These are phyloP conservation scores for Leptographium radiaticola DNA, from an alignment of 2,329 filamentous ascomycete species.

Conservation along the genomic window DNA sequence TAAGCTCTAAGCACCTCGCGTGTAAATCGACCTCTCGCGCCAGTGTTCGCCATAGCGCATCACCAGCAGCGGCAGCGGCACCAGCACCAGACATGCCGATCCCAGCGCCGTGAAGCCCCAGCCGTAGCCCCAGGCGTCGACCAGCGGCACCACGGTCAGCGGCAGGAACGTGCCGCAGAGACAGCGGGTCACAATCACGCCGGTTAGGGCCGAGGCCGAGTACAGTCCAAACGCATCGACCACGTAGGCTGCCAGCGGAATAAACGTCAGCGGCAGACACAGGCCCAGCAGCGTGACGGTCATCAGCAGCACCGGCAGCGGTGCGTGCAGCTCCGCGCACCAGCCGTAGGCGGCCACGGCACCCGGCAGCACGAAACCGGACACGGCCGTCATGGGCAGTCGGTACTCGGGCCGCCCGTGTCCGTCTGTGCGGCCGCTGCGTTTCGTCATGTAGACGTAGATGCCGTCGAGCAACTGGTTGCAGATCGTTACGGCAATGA, in stretches of 20 bases:
- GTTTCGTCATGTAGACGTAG: conserved; percentile 31
- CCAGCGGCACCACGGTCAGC: conserved; percentile 33
- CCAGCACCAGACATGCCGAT: conserved; percentile 25
- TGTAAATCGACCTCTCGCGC: conserved; percentile 37
- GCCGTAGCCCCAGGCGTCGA: conserved; percentile 35
- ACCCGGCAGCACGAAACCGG: conserved; percentile 31
- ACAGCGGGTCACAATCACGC: conserved; percentile 40
- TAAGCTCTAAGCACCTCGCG: conserved; percentile 14
- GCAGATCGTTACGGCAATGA: conserved; percentile 33
- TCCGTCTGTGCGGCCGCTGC: conserved; percentile 2
- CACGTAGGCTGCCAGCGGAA: conserved; percentile 41
- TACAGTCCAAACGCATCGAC: conserved; percentile 44
- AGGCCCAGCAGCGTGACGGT: conserved; percentile 31
- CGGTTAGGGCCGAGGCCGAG: conserved; percentile 43
- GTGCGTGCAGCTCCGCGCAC: conserved; percentile 29
- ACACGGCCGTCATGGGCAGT: conserved; percentile 36
- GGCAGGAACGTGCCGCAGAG: conserved; percentile 45
- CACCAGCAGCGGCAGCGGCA: conserved; percentile 37
- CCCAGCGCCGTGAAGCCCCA: conserved; percentile 35
- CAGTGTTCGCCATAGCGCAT: conserved; percentile 36
- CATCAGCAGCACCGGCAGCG: conserved; percentile 29
- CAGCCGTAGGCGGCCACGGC: conserved; percentile 36
- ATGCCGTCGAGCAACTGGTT: conserved; percentile 38
- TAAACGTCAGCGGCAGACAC: conserved; percentile 29
- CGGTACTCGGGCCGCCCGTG: conserved; percentile 38